Conservation (phyloP, 306 rosid species). For the Cicer arietinum region DNA sequence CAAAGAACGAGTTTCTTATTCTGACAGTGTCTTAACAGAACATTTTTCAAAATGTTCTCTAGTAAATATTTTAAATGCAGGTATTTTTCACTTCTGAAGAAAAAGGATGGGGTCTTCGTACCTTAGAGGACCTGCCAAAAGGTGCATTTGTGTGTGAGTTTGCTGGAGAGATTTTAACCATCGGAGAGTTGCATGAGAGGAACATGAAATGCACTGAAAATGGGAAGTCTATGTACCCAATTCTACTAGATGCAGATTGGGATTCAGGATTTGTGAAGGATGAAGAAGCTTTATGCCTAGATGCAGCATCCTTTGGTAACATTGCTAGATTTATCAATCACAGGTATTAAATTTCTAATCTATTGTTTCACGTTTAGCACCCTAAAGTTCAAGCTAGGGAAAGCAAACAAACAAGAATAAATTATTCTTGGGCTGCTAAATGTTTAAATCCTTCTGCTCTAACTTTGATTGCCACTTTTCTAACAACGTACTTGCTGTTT, state of each 20-base stretch:
- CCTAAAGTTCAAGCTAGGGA: slow-evolving; percentile 27
- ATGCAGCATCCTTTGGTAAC: slow-evolving; percentile 82
- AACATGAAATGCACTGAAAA: slow-evolving; percentile 52
- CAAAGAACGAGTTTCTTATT: background rate
- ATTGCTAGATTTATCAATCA: slow-evolving; percentile 92
- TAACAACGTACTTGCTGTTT: background rate
- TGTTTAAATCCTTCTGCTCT: background rate
- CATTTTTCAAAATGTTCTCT: slow-evolving; percentile 4
- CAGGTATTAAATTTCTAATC: slow-evolving; percentile 61
- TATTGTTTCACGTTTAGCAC: slow-evolving; percentile 26
- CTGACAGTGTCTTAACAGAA: background rate
- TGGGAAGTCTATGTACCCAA: slow-evolving; percentile 54
- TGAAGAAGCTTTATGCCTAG: slow-evolving; percentile 82
- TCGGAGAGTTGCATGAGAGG: slow-evolving; percentile 68
- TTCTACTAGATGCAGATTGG: slow-evolving; percentile 83
- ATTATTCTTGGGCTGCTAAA: background rate
- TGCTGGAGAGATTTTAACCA: slow-evolving; percentile 82
- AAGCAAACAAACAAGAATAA: background rate
- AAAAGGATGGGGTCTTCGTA: slow-evolving; percentile 96
- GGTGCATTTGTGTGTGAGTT: slow-evolving; percentile 94
- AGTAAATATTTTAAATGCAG: slow-evolving; percentile 50
- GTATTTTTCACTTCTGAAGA: slow-evolving; percentile 82
- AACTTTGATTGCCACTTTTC: slow-evolving; percentile 16
- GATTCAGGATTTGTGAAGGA: slow-evolving; percentile 58
- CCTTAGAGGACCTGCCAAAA: slow-evolving; percentile 85